These are phyloP conservation scores for Diplodia seriata DNA, from an alignment of 2,329 filamentous ascomycete genomes.

Conservation along the genomic window DNA sequence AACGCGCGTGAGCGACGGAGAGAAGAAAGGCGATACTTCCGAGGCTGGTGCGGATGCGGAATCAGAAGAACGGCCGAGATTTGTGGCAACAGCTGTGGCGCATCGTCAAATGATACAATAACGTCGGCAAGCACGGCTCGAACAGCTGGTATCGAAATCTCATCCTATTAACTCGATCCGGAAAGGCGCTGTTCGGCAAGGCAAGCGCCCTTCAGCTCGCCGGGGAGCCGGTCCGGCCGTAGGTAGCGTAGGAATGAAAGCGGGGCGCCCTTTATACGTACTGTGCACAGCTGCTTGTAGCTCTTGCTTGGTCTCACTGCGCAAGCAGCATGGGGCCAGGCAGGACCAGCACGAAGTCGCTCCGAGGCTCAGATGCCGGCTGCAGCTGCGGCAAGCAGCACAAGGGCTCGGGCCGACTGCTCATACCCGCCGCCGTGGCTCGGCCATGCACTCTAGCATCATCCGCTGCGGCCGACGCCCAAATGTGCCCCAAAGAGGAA, in stretches of 20 bases:
- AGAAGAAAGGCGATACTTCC: neutral
- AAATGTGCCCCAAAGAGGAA: neutral
- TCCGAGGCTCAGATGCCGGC: neutral
- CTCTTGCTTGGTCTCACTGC: neutral
- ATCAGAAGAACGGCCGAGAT: neutral
- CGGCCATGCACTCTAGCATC: neutral
- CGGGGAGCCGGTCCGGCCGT: neutral
- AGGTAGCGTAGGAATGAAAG: neutral
- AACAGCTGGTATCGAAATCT: neutral
- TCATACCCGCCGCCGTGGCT: neutral
- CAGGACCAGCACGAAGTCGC: neutral
- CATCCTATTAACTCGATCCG: neutral
- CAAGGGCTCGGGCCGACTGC: slow-evolving; percentile 1
- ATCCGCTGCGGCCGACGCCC: neutral
- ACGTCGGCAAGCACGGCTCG: neutral
- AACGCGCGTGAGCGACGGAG: neutral
- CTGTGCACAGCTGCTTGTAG: neutral
- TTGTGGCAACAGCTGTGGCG: neutral
- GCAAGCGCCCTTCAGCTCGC: neutral
- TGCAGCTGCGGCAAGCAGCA: neutral
- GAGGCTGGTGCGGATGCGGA: neutral
- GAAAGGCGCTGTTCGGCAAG: neutral
- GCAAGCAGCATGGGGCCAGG: neutral
- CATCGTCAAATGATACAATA: neutral
- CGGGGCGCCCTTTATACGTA: neutral